Conservation (phyloP, 2,329 filamentous ascomycete genomes). For the Exophiala oligosperma region DNA sequence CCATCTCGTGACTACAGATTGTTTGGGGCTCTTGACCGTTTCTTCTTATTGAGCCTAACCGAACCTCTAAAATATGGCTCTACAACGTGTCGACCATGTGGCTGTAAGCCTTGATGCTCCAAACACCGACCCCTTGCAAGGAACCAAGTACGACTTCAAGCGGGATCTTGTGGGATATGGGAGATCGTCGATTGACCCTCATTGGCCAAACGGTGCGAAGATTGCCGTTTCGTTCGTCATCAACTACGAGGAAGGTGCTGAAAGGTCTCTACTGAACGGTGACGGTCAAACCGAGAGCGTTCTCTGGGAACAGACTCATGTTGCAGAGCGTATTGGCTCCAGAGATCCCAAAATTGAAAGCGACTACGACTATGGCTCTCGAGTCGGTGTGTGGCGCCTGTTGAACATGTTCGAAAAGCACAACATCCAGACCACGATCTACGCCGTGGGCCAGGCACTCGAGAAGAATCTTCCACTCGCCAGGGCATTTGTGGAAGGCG, state of each 20-base stretch:
- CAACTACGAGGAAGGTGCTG: constrained; percentile 40
- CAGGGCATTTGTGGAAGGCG: constrained; percentile 48
- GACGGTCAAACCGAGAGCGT: constrained; percentile 10
- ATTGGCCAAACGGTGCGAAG: constrained; percentile 37
- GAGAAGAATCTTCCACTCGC: constrained; percentile 52
- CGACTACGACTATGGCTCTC: constrained; percentile 54
- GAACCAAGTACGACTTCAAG: constrained; percentile 16
- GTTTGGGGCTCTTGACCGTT: not conserved
- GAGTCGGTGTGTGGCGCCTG: constrained; percentile 52
- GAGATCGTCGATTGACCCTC: constrained; percentile 5
- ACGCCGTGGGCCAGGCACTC: constrained; percentile 51
- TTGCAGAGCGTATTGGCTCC: constrained; percentile 4
- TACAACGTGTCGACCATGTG: constrained; percentile 10
- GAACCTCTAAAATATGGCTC: not conserved
- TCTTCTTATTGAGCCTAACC: not conserved
- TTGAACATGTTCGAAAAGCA: constrained; percentile 51
- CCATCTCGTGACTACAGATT: not conserved
- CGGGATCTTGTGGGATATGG: constrained; percentile 17
- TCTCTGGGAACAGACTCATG: constrained; percentile 13
- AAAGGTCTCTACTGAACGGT: constrained; percentile 12
- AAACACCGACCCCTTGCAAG: constrained; percentile 8
- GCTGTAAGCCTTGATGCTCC: constrained; percentile 10
- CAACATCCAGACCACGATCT: constrained; percentile 52
- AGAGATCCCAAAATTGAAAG: constrained; percentile 49
- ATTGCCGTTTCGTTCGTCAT: constrained; percentile 50